Base-by-base conservation (phyloP, 345 rosid genomes). In the Brassica cretica region DNA sequence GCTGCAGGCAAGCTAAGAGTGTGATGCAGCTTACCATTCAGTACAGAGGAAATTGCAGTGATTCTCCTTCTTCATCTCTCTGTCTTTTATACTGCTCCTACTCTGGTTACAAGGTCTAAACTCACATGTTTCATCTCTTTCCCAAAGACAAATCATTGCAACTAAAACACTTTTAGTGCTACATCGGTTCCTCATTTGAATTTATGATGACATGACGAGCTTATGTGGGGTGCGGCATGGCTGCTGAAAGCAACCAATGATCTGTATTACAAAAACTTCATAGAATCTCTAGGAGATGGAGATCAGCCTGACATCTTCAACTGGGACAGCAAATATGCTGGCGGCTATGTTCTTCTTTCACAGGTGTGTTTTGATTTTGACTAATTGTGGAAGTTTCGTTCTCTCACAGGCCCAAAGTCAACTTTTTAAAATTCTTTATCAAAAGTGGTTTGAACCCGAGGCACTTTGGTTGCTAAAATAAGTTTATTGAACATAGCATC, bases 161-260 rank as follows among this genome's bases (percentile, higher is more conserved):
- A 30, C 33, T 30, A 30, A 30, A 30, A 30, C 33, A 30, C 33
- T 30, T 30, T 30, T 30, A 30, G 33, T 30, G 33, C 33, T 30
- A 30, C 33, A 30, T 30, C 33, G 6, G 33, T 30, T 30, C 33
- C 33, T 30, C 33, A 30, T 30, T 30, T 30, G 33, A 30, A 30
- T 30, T 21, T 6, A 5, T 71, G 12, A 63, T 11, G 64, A 18
- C 83, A 93, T 94, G 98, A 94, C 77, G 98, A 94, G 73, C 81
- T 94, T 30, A 68, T 92, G 10, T 94, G 97, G 98, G 98, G 94
- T 29, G 93, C 90, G 0, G 86, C 97, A 8, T 94, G 98, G 98
- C 46, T 39, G 3, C 46, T 39, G 46, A 39, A 9, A 39, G 98
- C 97, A 68, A 90, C 97, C 6, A 92, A 89, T 72, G 76, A 90